Conservation (phyloP, 73 alveolate genomes). For the Tetrahymena elliotti region DNA sequence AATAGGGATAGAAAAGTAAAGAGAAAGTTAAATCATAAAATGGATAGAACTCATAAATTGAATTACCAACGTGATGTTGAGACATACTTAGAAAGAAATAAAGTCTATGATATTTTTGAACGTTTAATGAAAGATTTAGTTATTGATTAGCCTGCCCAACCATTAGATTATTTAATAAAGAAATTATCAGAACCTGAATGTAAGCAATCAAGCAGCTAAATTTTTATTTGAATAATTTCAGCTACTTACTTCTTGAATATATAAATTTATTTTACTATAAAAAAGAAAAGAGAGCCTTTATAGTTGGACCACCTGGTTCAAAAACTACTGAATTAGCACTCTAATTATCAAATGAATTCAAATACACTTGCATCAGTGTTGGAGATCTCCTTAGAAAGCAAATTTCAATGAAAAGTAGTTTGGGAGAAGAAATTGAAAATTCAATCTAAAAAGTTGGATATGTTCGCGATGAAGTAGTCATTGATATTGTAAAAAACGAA, state of each 20-base stretch:
- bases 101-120: constrained; percentile 86
- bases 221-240: neutral
- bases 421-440: constrained; percentile 30
- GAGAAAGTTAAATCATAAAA: neutral
- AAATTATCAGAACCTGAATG: constrained; percentile 63
- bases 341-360: constrained; percentile 64
- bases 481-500: constrained; percentile 66
- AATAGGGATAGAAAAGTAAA: too few species aligned
- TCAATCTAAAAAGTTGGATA: constrained; percentile 29
- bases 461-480: constrained; percentile 81
- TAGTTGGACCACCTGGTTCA: constrained; percentile 94
- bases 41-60: constrained; percentile 75
- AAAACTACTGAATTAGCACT: constrained; percentile 64
- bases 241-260: neutral
- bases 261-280: neutral
- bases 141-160: constrained; percentile 89
- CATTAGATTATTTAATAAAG: constrained; percentile 74
- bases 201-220: neutral
- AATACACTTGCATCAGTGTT: constrained; percentile 53
- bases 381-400: constrained; percentile 69
- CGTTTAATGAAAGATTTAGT: constrained; percentile 71
- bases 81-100: constrained; percentile 75
- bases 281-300: constrained; percentile 73
- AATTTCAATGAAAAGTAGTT: constrained; percentile 24
- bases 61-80: constrained; percentile 74